Evolutionary conservation across 2,329 filamentous ascomycete species (phyloP), one percentile per base, ranked within the genome.

Genomic region (Immersiporthe knoxdaviesiana): DNA sequence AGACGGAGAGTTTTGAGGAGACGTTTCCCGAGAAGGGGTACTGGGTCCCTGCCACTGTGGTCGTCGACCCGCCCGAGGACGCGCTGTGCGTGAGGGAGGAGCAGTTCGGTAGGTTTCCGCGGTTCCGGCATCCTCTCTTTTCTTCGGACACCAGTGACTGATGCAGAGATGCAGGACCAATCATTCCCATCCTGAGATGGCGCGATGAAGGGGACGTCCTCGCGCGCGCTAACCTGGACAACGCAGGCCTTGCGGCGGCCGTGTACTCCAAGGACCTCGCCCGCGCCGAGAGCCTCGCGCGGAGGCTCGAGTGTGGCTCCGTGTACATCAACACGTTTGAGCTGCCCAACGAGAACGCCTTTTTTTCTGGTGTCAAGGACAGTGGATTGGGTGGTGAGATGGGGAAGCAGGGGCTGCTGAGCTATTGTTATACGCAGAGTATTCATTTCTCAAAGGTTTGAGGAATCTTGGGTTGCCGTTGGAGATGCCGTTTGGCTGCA

Each of bases 161-260:
- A 62, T 24, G 0, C 7, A 16, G 35, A 61, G 32, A n/a, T 32
- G n/a, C 41, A 84, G 84, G 85, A 0, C 90, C 90, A 0, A 87
- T 92, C 41, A 82, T 91, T 1, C 89, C 90, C 0, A 78, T 91
- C 10, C 74, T 91, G 67, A 84, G 83, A 27, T 92, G 88, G 88
- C 80, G 80, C 0, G 82, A 85, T 37, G 89, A 92, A 70, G 84
- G 84, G 6, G 88, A 90, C 24, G 86, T 89, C 0, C 78, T 91
- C 39, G 75, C 76, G 1, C 82, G 87, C 4, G 87, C 85, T 1
- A 90, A 90, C 70, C 79, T 82, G 27, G 79, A 81, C 1, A 80
- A 84, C 30, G 83, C 81, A 39, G 87, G 86, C 0, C 81, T 90
- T 0, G 87, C 86, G 0, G 84, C 85, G 1, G 87, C 87, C 0